Conservation (phyloP, 768 basidiomycete genomes). For the Psilocybe cubensis region DNA sequence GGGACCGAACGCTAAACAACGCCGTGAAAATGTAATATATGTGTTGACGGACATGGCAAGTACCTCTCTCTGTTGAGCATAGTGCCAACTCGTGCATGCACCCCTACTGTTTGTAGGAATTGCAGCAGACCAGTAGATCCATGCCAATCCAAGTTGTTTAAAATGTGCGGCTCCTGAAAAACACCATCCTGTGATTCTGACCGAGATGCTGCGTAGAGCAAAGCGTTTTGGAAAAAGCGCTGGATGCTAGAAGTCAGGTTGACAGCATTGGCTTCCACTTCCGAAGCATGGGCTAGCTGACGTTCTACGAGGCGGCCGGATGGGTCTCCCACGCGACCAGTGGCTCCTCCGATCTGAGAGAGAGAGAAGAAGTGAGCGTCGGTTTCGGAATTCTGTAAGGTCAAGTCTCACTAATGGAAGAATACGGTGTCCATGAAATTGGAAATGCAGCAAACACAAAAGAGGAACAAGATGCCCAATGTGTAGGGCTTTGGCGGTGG, state of each 20-base stretch:
- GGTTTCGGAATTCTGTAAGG: neutral
- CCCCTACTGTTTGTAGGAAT: conserved; percentile 83
- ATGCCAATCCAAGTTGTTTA: conserved; percentile 76
- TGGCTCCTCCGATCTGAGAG: conserved; percentile 92
- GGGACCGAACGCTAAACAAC: conserved; percentile 70
- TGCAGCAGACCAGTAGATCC: conserved; percentile 73
- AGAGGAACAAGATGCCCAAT: conserved; percentile 93
- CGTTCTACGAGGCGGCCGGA: conserved; percentile 89
- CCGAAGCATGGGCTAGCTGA: conserved; percentile 58
- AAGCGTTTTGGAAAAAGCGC: conserved; percentile 73
- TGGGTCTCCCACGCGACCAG: conserved; percentile 96
- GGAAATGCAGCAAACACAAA: conserved; percentile 87
- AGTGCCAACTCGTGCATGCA: conserved; percentile 78
- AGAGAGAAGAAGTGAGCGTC: conserved; percentile 6
- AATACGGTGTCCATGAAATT: conserved; percentile 77
- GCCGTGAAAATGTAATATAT: conserved; percentile 1
- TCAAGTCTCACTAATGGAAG: conserved; percentile 75
- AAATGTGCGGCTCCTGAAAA: conserved; percentile 30
- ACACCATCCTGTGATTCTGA: conserved; percentile 22
- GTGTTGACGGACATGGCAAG: conserved; percentile 15
- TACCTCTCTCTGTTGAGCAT: conserved; percentile 94
- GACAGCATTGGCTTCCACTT: conserved; percentile 67
- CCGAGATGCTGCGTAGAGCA: conserved; percentile 55
- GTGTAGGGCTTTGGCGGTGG: conserved; percentile 88
- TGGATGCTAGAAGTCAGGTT: conserved; percentile 66